These are phyloP conservation scores for Colletotrichum sansevieriae DNA, from an alignment of 2,329 filamentous ascomycete genomes.

Conservation along the genomic window DNA sequence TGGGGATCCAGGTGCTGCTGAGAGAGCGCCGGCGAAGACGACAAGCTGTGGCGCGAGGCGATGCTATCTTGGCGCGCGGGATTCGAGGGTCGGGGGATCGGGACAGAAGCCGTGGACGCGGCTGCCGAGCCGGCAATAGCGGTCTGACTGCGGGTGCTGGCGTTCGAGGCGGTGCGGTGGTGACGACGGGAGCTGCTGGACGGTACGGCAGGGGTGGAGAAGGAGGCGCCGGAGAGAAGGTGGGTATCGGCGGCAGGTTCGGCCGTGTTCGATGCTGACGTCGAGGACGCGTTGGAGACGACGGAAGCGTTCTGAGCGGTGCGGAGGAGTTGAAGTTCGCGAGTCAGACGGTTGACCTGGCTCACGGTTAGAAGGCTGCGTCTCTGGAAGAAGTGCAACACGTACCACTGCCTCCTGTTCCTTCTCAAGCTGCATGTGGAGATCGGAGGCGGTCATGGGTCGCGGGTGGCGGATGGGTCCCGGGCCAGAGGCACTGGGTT, in stretches of 20 bases:
- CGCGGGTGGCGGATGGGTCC: constrained; percentile 88
- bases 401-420: constrained; percentile 93
- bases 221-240: constrained; percentile 68
- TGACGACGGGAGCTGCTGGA: constrained; percentile 64
- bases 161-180: constrained; percentile 70
- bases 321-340: constrained; percentile 88
- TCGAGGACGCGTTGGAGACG: constrained; percentile 74
- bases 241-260: constrained; percentile 62
- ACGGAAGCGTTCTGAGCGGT: constrained; percentile 76
- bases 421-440: constrained; percentile 91
- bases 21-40: constrained; percentile 60
- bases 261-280: constrained; percentile 66
- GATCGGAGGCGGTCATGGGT: constrained; percentile 87
- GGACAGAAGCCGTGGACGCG: constrained; percentile 56
- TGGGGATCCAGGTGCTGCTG: constrained; percentile 47
- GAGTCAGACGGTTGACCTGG: constrained; percentile 91
- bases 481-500: constrained; percentile 64
- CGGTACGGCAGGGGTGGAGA: constrained; percentile 69
- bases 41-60: constrained; percentile 65
- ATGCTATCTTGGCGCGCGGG: constrained; percentile 67
- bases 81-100: constrained; percentile 60
- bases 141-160: constrained; percentile 66
- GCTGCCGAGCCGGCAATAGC: constrained; percentile 55
- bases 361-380: constrained; percentile 23
- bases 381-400: constrained; percentile 49